phyloP scores from a whole-genome alignment of 2,329 filamentous ascomycete species.

The Trichoderma oligosporum region DNA sequence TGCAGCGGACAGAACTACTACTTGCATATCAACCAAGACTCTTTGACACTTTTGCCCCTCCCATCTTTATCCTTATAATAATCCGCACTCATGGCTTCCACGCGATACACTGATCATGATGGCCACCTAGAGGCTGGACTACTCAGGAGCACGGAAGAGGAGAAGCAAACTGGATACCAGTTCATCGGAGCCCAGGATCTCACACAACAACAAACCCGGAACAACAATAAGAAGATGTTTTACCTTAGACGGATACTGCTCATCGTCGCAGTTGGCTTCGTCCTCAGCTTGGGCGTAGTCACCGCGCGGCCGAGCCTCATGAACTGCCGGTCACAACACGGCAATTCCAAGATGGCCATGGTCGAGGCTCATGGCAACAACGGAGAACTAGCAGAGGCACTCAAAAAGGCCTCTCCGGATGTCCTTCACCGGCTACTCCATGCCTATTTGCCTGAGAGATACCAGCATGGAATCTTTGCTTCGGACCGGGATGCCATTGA shows the following conservation, averaged over 20 bases:
- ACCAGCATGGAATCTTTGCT: slow-evolving; percentile 64
- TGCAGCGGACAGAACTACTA: slow-evolving; percentile 10
- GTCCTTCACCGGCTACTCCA: slow-evolving; percentile 65
- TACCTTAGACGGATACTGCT: slow-evolving; percentile 20
- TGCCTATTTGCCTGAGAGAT: slow-evolving; percentile 57
- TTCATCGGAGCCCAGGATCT: slow-evolving; percentile 3
- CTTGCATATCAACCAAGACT: slow-evolving; percentile 3
- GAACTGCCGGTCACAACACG: background rate
- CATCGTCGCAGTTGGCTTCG: slow-evolving; percentile 26
- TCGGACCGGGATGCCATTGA: slow-evolving; percentile 62
- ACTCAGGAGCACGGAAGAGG: slow-evolving; percentile 25
- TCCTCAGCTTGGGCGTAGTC: slow-evolving; percentile 28
- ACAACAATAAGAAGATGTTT: slow-evolving; percentile 22
- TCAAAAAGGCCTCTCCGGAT: slow-evolving; percentile 54
- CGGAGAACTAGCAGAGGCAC: slow-evolving; percentile 18
- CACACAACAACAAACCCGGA: background rate
- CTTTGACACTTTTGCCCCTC: background rate
- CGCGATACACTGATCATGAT: slow-evolving; percentile 14
- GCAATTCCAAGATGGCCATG: slow-evolving; percentile 8
- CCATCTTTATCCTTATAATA: slow-evolving; percentile 2
- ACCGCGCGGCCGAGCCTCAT: slow-evolving; percentile 13
- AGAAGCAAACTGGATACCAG: slow-evolving; percentile 21
- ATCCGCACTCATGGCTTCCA: slow-evolving; percentile 21
- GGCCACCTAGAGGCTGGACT: slow-evolving; percentile 26
- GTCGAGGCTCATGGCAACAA: slow-evolving; percentile 28